Conservation (phyloP, 1,284 basidiomycete genomes). For the Quambalaria eucalypti region DNA sequence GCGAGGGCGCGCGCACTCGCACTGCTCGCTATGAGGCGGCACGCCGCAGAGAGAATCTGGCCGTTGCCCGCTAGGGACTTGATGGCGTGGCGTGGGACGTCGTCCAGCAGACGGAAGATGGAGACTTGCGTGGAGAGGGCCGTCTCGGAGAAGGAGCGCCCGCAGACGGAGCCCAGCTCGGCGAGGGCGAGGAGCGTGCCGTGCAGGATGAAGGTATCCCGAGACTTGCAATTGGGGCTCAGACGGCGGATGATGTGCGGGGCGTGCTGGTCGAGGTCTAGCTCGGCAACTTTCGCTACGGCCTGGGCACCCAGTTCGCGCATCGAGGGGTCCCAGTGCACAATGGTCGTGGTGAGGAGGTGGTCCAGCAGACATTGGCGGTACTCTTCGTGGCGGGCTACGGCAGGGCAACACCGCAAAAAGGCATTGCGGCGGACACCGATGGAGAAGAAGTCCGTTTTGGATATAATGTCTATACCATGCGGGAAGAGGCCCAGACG, state of each 20-base stretch:
- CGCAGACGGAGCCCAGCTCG: conserved; percentile 56
- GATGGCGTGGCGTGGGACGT: conserved; percentile 56
- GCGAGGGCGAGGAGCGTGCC: conserved; percentile 68
- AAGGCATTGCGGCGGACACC: conserved; percentile 77
- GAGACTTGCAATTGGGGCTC: conserved; percentile 54
- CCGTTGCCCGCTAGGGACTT: conserved; percentile 62
- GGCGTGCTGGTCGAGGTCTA: conserved; percentile 52
- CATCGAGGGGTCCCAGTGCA: conserved; percentile 84
- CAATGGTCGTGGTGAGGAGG: conserved; percentile 63
- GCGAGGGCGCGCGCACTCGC: conserved; percentile 31
- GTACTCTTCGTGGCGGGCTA: conserved; percentile 68
- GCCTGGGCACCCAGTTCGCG: conserved; percentile 71
- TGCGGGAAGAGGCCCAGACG: conserved; percentile 73
- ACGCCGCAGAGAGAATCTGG: conserved; percentile 64
- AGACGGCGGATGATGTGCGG: background rate
- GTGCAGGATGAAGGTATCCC: conserved; percentile 67
- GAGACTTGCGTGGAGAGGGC: background rate
- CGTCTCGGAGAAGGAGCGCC: conserved; percentile 15
- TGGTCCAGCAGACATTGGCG: conserved; percentile 64
- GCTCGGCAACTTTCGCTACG: conserved; percentile 60
- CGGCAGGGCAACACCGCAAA: conserved; percentile 68
- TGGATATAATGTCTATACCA: conserved; percentile 82
- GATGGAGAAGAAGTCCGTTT: conserved; percentile 90
- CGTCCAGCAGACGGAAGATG: conserved; percentile 54
- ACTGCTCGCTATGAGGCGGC: conserved; percentile 61